phyloP scores from a whole-genome alignment of 805 yeast species.

The Ogataea minuta region DNA sequence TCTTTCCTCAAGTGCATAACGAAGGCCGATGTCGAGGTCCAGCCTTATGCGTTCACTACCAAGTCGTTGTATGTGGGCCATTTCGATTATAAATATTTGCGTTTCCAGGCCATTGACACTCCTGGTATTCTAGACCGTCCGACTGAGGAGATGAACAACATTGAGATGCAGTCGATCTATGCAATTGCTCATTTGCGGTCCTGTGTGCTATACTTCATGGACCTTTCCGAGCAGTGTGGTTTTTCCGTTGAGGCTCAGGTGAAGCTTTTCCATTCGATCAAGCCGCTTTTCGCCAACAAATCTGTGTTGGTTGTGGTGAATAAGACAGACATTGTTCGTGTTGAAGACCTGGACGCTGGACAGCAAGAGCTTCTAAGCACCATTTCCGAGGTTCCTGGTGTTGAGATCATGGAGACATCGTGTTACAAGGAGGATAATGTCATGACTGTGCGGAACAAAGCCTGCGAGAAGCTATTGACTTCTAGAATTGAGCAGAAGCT shows the following conservation, averaged over 20 bases:
- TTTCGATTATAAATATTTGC: conserved; percentile 94
- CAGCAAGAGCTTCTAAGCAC: conserved; percentile 69
- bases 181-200: conserved; percentile 98
- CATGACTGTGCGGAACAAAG: conserved; percentile 93
- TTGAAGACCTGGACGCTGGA: conserved; percentile 78
- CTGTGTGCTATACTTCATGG: conserved; percentile 96
- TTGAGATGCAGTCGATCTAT: conserved; percentile 98
- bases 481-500: conserved; percentile 95
- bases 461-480: conserved; percentile 94
- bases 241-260: conserved; percentile 97
- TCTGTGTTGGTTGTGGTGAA: conserved; percentile 93
- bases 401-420: conserved; percentile 89
- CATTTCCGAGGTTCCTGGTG: conserved; percentile 67
- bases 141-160: conserved; percentile 98
- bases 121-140: conserved; percentile 99
- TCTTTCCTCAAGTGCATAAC: conserved; percentile 91
- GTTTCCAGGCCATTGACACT: conserved; percentile 99
- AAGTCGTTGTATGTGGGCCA: conserved; percentile 97
- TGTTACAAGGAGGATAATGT: conserved; percentile 93
- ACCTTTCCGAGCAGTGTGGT: conserved; percentile 98
- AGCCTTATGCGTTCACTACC: conserved; percentile 99
- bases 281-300: conserved; percentile 96
- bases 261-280: conserved; percentile 92
- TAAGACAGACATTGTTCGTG: conserved; percentile 86
- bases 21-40: conserved; percentile 98